A percentile compares a stretch with the other conserved stretches of the same genome.
phyloP scores from a whole-genome alignment of 495 filamentous ascomycete genomes.

The Hypoxylon lienhwacheense region DNA sequence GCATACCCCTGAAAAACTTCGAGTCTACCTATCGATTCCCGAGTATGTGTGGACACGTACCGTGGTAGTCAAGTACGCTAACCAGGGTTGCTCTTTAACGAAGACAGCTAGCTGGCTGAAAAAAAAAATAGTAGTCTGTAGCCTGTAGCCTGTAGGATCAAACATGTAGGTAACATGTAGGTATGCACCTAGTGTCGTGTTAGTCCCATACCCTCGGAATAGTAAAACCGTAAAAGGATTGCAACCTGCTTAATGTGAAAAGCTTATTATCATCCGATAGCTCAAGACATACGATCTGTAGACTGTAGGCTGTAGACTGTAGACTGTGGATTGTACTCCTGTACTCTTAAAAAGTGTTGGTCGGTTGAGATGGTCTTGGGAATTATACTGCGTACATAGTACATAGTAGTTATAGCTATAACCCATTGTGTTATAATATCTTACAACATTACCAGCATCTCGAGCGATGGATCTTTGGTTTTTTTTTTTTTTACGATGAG shows the following conservation, averaged over 20 bases:
- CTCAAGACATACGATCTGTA: not conserved
- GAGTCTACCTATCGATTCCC: constrained; percentile 15
- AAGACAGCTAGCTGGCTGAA: not conserved
- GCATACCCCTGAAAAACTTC: constrained; percentile 9
- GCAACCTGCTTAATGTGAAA: constrained; percentile 1
- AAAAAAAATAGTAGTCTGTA: not conserved
- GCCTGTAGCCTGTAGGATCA: too few species aligned
- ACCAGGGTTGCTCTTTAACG: not conserved
- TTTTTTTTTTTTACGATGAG: constrained; percentile 2
- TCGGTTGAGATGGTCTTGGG: not conserved
- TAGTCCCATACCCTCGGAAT: too few species aligned
- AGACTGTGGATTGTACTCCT: too few species aligned
- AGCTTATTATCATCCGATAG: not conserved
- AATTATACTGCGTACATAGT: not conserved
- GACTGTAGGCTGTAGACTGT: too few species aligned
- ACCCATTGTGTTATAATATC: constrained; percentile 5
- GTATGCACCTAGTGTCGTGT: too few species aligned
- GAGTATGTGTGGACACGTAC: too few species aligned
- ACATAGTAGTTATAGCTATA: too few species aligned
- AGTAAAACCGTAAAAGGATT: constrained; percentile 1
- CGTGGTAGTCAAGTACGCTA: constrained; percentile 1
- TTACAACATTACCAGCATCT: not conserved
- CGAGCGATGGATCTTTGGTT: constrained; percentile 6
- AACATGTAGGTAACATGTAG: too few species aligned
- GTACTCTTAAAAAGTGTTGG: too few species aligned